Evolutionary conservation across 1,284 basidiomycete genomes (phyloP).

Genomic region (Marasmius oreades): DNA sequence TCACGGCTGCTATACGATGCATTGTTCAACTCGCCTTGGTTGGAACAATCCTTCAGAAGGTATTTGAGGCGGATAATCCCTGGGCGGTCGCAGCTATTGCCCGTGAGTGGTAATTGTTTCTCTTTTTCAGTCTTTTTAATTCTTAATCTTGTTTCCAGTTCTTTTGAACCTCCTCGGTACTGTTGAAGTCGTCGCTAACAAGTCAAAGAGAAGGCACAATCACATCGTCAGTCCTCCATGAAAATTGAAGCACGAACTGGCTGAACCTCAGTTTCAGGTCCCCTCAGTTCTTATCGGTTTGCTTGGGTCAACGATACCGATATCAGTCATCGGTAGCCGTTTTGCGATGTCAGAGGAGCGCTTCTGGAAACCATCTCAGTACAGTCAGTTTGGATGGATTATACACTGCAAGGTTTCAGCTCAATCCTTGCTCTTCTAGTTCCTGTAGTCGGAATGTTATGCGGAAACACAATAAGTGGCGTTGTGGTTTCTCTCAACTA

Average conservation of each 20-base stretch:
- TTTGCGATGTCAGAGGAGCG: conserved; percentile 75
- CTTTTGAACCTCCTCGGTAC: conserved; percentile 74
- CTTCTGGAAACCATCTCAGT: conserved; percentile 82
- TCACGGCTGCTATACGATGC: conserved; percentile 72
- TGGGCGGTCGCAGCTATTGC: conserved; percentile 74
- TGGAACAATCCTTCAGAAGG: conserved; percentile 63
- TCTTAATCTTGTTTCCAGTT: conserved; percentile 31
- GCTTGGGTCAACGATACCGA: conserved; percentile 74
- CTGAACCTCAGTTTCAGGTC: conserved; percentile 39
- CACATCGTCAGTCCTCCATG: conserved; percentile 55
- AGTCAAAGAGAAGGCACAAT: conserved; percentile 67
- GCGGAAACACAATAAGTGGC: conserved; percentile 74
- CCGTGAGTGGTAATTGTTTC: conserved; percentile 41
- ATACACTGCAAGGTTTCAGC: neutral
- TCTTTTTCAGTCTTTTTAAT: neutral
- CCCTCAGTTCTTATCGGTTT: conserved; percentile 64
- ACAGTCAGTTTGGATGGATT: conserved; percentile 41
- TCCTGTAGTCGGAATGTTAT: conserved; percentile 85
- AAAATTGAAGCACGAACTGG: neutral
- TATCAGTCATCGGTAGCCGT: conserved; percentile 72
- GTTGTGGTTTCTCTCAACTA: conserved; percentile 68
- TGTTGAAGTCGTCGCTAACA: conserved; percentile 65
- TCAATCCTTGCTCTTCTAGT: conserved; percentile 40
- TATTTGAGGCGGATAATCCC: conserved; percentile 72
- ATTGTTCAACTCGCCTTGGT: conserved; percentile 74